Conservation (phyloP, 2,329 filamentous ascomycete genomes). For the Ascochyta viciae-villosae region DNA sequence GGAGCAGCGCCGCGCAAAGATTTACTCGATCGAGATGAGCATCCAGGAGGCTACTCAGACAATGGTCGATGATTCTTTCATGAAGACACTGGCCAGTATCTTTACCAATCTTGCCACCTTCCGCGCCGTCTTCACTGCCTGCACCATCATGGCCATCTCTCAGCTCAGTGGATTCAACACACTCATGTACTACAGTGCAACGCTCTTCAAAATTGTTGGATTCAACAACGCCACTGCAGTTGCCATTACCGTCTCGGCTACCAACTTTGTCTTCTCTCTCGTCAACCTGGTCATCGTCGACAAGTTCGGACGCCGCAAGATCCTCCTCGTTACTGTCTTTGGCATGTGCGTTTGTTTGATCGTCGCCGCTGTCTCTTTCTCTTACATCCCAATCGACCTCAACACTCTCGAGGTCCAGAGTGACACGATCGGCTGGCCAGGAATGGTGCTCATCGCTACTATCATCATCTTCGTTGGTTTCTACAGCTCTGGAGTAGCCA, state of each 20-base stretch:
- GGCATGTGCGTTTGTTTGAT: slow-evolving; percentile 78
- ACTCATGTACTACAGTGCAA: slow-evolving; percentile 76
- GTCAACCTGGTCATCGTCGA: slow-evolving; percentile 79
- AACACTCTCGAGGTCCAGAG: slow-evolving; percentile 42
- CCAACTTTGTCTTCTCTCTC: slow-evolving; percentile 83
- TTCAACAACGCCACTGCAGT: slow-evolving; percentile 82
- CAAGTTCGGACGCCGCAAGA: slow-evolving; percentile 76
- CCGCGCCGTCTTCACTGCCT: slow-evolving; percentile 47
- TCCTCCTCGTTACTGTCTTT: slow-evolving; percentile 57
- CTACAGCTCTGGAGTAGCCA: slow-evolving; percentile 44
- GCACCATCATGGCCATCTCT: slow-evolving; percentile 48
- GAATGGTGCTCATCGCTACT: slow-evolving; percentile 45
- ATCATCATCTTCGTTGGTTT: slow-evolving; percentile 50
- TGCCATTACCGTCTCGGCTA: slow-evolving; percentile 78
- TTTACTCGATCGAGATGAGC: slow-evolving; percentile 38
- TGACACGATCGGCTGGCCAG: slow-evolving; percentile 41
- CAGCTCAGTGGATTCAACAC: slow-evolving; percentile 66
- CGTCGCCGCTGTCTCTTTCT: slow-evolving; percentile 76
- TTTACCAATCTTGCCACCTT: slow-evolving; percentile 43
- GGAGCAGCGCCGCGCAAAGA: slow-evolving; percentile 36
- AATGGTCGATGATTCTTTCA: slow-evolving; percentile 43
- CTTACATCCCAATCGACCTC: slow-evolving; percentile 62
- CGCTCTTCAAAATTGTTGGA: slow-evolving; percentile 65
- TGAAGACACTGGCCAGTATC: slow-evolving; percentile 41
- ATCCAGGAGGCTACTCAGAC: slow-evolving; percentile 42